A percentile compares a stretch with the other conserved stretches of the same genome.
phyloP scores from a whole-genome alignment of 2,329 filamentous ascomycete genomes.

The Pseudopyrenochaeta lycopersici region DNA sequence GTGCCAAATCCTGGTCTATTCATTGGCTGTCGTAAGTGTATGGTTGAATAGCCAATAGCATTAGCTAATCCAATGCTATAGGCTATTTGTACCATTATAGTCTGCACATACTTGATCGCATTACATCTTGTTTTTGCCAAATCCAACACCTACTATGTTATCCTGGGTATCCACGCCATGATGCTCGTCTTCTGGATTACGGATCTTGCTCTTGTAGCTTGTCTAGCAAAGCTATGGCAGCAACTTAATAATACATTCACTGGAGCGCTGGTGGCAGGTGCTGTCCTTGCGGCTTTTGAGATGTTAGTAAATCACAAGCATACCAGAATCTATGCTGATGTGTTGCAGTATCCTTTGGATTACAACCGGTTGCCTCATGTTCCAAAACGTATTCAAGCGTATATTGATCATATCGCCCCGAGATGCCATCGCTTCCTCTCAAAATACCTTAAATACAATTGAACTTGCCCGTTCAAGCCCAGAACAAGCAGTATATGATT shows the following conservation, averaged over 20 bases:
- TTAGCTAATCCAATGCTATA: background rate
- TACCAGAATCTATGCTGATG: background rate
- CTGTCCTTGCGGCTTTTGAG: slow-evolving; percentile 35
- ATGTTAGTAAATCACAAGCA: slow-evolving; percentile 26
- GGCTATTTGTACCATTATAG: slow-evolving; percentile 55
- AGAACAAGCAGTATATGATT: background rate
- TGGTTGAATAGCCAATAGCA: slow-evolving; percentile 14
- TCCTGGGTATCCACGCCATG: slow-evolving; percentile 61
- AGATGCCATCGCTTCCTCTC: background rate
- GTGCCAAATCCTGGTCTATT: slow-evolving; percentile 52
- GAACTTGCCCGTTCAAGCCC: background rate
- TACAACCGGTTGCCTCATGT: slow-evolving; percentile 1
- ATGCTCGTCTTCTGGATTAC: slow-evolving; percentile 64
- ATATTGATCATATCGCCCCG: background rate
- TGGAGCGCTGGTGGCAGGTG: slow-evolving; percentile 35
- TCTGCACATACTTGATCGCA: slow-evolving; percentile 56
- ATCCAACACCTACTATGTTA: slow-evolving; percentile 64
- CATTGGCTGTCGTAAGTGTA: slow-evolving; percentile 22
- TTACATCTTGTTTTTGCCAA: slow-evolving; percentile 53
- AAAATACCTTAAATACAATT: background rate
- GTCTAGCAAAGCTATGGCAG: slow-evolving; percentile 32
- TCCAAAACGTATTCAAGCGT: background rate
- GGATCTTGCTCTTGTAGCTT: slow-evolving; percentile 35
- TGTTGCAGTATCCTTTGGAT: slow-evolving; percentile 12
- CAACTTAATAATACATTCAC: slow-evolving; percentile 13